These are phyloP conservation scores for Hyaloscypha bicolor DNA, from an alignment of 495 filamentous ascomycete species.

Conservation along the genomic window DNA sequence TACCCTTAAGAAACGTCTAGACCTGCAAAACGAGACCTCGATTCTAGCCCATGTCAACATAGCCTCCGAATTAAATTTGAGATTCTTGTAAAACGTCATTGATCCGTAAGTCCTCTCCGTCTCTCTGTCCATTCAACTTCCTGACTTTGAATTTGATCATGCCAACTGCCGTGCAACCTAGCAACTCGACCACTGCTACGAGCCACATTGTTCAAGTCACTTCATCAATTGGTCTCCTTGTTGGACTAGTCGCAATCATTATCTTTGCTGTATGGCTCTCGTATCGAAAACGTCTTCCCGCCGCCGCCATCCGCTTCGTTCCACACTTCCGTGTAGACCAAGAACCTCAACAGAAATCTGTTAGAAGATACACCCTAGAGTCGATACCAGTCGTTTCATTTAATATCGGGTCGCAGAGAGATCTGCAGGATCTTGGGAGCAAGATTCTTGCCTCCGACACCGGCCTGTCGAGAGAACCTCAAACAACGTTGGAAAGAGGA, in stretches of 20 bases:
- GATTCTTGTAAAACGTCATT: not conserved
- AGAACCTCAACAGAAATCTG: not conserved
- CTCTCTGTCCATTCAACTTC: not conserved
- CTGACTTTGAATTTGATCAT: not conserved
- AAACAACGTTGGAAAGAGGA: not conserved
- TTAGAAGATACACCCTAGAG: not conserved
- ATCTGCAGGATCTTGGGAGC: not conserved
- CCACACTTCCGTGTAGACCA: not conserved
- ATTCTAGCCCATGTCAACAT: no score
- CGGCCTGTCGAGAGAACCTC: no score
- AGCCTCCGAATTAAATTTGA: not conserved
- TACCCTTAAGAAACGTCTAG: no score
- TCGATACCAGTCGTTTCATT: not conserved
- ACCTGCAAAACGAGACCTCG: no score
- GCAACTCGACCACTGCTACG: not conserved
- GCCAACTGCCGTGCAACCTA: not conserved
- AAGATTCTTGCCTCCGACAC: no score
- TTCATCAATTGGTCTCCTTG: not conserved
- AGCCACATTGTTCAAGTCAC: not conserved
- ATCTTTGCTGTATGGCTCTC: not conserved
- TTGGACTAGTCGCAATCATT: not conserved
- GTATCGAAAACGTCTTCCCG: not conserved
- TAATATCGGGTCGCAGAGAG: not conserved
- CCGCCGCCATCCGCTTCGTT: not conserved
- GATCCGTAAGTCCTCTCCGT: not conserved